Evolutionary conservation across 2,329 filamentous ascomycete species (phyloP).

Genomic region (Onygenales sp.): DNA sequence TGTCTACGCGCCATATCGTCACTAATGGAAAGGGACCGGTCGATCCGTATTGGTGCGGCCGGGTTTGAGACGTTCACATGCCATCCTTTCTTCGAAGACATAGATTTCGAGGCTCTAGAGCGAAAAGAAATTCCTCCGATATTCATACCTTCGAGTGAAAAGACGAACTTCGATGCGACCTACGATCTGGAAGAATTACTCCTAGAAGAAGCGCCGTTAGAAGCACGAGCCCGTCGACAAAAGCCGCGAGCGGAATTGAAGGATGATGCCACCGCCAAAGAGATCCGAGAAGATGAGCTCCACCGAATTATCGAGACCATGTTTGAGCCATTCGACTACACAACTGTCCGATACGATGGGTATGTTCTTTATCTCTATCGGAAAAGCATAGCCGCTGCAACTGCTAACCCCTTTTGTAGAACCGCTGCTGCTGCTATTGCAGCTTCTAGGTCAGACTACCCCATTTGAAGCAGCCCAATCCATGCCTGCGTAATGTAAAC

Average conservation of each 20-base stretch:
- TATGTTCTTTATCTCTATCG: conserved; percentile 33
- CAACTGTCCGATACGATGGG: conserved; percentile 66
- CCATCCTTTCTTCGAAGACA: conserved; percentile 77
- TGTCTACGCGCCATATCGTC: conserved; percentile 84
- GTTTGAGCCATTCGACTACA: conserved; percentile 95
- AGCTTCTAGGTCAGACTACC: conserved; percentile 22
- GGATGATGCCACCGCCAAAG: conserved; percentile 88
- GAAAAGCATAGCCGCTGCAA: conserved; percentile 1
- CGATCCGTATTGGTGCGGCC: conserved; percentile 71
- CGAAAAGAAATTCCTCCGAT: conserved; percentile 82
- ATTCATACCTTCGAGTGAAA: conserved; percentile 88
- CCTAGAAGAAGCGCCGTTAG: conserved; percentile 86
- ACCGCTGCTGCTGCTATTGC: conserved; percentile 32
- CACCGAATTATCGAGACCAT: conserved; percentile 90
- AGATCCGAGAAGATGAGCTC: conserved; percentile 88
- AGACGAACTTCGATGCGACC: conserved; percentile 98
- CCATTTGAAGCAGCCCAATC: conserved; percentile 1
- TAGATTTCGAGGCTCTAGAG: conserved; percentile 79
- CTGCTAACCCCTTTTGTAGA: conserved; percentile 12
- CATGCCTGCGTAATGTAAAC: conserved; percentile 4
- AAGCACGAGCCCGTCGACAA: conserved; percentile 83
- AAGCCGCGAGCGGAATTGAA: conserved; percentile 87
- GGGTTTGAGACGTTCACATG: conserved; percentile 75
- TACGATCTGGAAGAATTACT: conserved; percentile 93
- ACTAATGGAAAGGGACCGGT: conserved; percentile 69